These are phyloP conservation scores for Candida krabiensis DNA, from an alignment of 805 yeast species.

Conservation along the genomic window DNA sequence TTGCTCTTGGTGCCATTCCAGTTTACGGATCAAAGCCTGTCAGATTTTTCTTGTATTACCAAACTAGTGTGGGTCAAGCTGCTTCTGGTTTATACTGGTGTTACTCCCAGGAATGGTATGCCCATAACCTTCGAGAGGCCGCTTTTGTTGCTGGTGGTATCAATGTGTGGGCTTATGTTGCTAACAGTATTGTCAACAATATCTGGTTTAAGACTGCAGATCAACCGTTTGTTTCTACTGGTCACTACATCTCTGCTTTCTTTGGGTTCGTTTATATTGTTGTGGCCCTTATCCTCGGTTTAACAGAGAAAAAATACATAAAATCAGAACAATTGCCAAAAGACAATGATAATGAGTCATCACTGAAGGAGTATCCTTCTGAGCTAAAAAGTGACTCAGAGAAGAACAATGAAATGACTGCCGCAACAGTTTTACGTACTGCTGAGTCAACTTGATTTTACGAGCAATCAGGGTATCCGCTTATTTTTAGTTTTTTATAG, in stretches of 20 bases:
- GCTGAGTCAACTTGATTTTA: too few relatives aligned
- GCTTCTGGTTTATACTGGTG: constrained; percentile 23
- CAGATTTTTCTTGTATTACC: constrained; percentile 21
- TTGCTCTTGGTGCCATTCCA: constrained; percentile 16
- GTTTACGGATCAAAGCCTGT: constrained; percentile 19
- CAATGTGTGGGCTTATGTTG: constrained; percentile 20
- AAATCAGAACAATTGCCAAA: background rate
- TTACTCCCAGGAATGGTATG: constrained; percentile 20
- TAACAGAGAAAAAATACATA: constrained; percentile 12
- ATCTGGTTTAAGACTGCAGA: constrained; percentile 19
- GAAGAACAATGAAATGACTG: too few relatives aligned
- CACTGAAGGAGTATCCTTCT: too few relatives aligned
- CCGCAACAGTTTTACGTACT: too few relatives aligned
- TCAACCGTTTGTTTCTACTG: constrained; percentile 18
- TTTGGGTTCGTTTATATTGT: constrained; percentile 12
- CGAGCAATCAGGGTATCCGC: too few relatives aligned
- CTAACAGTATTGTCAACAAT: constrained; percentile 19
- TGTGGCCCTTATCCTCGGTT: constrained; percentile 9
- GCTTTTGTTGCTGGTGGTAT: constrained; percentile 23
- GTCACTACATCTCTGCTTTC: constrained; percentile 24
- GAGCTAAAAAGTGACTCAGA: too few relatives aligned
- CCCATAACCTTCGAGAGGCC: constrained; percentile 13
- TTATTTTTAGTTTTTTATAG: too few relatives aligned
- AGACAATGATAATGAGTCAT: too few relatives aligned
- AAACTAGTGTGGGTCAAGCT: constrained; percentile 17